Evolutionary conservation across 1,284 basidiomycete species (phyloP), one percentile per base, ranked within the genome.

Genomic region (Neolentinus lepideus): DNA sequence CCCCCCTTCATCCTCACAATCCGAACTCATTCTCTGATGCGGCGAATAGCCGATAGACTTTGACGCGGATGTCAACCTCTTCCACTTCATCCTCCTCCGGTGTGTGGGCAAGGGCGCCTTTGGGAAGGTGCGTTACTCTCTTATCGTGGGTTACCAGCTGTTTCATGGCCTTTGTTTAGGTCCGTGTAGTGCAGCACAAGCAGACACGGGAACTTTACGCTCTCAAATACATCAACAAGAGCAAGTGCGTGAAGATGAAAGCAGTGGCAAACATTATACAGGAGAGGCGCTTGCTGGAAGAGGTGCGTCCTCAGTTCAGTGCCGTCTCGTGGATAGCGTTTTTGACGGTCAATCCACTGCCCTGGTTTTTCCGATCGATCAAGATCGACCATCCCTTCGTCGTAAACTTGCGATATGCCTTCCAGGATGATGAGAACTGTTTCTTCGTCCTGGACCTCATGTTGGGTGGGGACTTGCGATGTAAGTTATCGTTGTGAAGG

Each of bases 361-460:
- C 19, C 26, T 43, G 55, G 27, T 22, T 43, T 33, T 56, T 50
- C 54, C 35, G 26, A 53, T 38, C 31, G 3, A 35, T 21, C 48
- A 60, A 97, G 92, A 90, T 98, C 64, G 95, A 99, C 72, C 94
- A 96, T 63, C 92, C 95, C 0, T 98, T 92, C 67, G 88, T 98
- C 54, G 96, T 98, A 70, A 98, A 98, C 70, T 67, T 99, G 68
- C 86, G 96, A 52, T 98, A 98, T 69, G 96, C 96, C 16, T 99
- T 99, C 70, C 96, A 99, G 70, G 96, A 99, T 68, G 96, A 98
- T 67, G 96, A 98, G 69, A 98, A 99, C 69, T 94, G 96, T 65
- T 99, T 99, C 79, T 98, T 98, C 69, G 96, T 98, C 16, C 74
- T 99, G 61, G 96, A 99, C 73, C 79, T 98, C 56, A 99, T 99